Evolutionary conservation across 352 stramenopile species (phyloP).

Genomic region (Phytopythium cucurbitacearum): DNA sequence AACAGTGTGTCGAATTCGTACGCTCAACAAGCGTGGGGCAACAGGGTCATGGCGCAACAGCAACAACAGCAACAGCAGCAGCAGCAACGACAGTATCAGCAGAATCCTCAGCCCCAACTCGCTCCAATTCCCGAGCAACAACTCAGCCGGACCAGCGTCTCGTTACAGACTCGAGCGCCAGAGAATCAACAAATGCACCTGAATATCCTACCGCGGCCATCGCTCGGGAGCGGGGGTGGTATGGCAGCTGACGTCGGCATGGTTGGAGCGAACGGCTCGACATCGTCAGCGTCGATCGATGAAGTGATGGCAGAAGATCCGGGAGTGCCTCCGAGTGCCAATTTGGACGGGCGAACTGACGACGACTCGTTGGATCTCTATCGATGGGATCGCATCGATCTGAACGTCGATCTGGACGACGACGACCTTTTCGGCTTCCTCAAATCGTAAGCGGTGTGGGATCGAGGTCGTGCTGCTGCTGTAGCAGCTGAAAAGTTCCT

Average conservation of each 20-base stretch:
- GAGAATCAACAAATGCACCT: background rate
- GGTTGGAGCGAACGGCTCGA: background rate
- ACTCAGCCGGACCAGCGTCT: constrained; percentile 1
- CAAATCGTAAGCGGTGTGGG: constrained; percentile 45
- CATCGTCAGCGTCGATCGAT: background rate
- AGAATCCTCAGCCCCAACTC: background rate
- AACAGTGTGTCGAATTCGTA: too few relatives aligned
- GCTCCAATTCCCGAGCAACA: background rate
- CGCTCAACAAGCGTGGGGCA: constrained; percentile 9
- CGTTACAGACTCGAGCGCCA: background rate
- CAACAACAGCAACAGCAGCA: constrained; percentile 19
- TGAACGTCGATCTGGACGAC: constrained; percentile 80
- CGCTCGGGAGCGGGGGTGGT: background rate
- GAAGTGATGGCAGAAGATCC: constrained; percentile 3
- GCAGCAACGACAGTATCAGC: constrained; percentile 13
- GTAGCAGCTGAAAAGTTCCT: background rate
- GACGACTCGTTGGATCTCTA: constrained; percentile 68
- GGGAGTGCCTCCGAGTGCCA: background rate
- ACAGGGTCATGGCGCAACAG: constrained; percentile 6
- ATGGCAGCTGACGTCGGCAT: background rate
- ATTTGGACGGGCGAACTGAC: constrained; percentile 20
- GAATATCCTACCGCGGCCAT: constrained; percentile 4
- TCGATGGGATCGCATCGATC: constrained; percentile 76
- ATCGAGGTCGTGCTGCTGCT: background rate
- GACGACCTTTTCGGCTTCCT: constrained; percentile 86